Conservation (phyloP, 192 early-diverging fungal species). For the Umbelopsis ramanniana region DNA sequence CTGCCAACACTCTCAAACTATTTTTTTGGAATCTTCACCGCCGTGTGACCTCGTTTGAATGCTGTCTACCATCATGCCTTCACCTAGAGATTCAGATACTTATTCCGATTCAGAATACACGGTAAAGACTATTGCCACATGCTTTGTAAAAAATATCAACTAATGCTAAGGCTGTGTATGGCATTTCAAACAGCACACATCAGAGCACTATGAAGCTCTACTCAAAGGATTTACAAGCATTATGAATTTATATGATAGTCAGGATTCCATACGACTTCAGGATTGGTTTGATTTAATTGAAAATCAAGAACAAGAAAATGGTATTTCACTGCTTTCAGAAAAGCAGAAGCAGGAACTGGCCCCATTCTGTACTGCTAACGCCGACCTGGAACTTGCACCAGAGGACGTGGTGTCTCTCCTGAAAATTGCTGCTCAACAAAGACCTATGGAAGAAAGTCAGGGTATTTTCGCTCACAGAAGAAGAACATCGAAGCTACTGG, state of each 20-base stretch:
- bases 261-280: slow-evolving; percentile 4
- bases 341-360: slow-evolving; percentile 13
- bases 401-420: slow-evolving; percentile 14
- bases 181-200: not conserved
- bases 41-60: not conserved
- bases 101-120: slow-evolving; percentile 5
- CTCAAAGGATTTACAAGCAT: slow-evolving; percentile 11
- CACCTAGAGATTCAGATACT: slow-evolving; percentile 8
- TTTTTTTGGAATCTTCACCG: too few species aligned
- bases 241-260: slow-evolving; percentile 8
- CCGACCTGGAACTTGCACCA: slow-evolving; percentile 10
- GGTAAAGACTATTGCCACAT: not conserved
- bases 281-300: slow-evolving; percentile 17
- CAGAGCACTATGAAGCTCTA: slow-evolving; percentile 19
- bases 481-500: slow-evolving; percentile 4
- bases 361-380: slow-evolving; percentile 13
- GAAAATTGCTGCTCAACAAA: slow-evolving; percentile 15
- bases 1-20: too few species aligned
- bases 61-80: slow-evolving; percentile 1
- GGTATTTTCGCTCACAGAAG: slow-evolving; percentile 7
- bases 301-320: slow-evolving; percentile 3
- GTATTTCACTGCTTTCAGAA: not conserved
- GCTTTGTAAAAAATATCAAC: not conserved
- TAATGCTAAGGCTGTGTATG: not conserved
- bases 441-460: slow-evolving; percentile 4